Evolutionary conservation across 805 yeast genomes (phyloP).

Genomic region (Cyberlindnera xylosilytica): DNA sequence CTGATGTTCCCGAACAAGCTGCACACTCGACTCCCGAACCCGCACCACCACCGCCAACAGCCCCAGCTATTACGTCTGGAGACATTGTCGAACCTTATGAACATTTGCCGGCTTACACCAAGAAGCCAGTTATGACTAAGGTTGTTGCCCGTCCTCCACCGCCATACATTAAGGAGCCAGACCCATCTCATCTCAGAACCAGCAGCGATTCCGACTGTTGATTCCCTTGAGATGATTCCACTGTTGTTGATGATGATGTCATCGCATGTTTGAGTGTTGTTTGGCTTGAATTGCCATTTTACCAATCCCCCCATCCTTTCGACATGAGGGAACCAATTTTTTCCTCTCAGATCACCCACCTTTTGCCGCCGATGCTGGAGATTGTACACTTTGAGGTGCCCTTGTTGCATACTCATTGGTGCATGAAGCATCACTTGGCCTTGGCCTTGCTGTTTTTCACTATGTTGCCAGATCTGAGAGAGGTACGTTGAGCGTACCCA

Average conservation of each 20-base stretch:
- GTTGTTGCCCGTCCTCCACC: conserved; percentile 9
- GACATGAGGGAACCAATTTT: not conserved
- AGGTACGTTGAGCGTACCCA: not conserved
- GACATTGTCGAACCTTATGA: not conserved
- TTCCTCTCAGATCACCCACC: not conserved
- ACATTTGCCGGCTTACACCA: conserved; percentile 9
- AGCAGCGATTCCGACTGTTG: not conserved
- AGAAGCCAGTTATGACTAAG: conserved; percentile 4
- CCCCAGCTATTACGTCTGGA: not conserved
- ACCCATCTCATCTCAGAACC: not conserved
- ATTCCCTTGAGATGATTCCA: not conserved
- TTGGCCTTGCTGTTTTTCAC: not conserved
- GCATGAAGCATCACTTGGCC: conserved; percentile 5
- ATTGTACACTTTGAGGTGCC: not conserved
- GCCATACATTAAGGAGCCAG: not conserved
- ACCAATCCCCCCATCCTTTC: not conserved
- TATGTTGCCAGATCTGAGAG: not conserved
- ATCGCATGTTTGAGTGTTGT: not conserved
- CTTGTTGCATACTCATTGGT: not conserved
- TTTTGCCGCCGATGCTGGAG: not conserved
- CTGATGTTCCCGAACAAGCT: not conserved
- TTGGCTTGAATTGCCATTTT: not conserved
- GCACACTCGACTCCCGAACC: not conserved
- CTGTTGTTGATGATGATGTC: not conserved
- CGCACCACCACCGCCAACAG: not conserved